Percentiles rank a stretch among this genome's conserved stretches.
These are phyloP conservation scores for Porcisia hertigi DNA, from an alignment of 208 protist species.

Conservation along the genomic window DNA sequence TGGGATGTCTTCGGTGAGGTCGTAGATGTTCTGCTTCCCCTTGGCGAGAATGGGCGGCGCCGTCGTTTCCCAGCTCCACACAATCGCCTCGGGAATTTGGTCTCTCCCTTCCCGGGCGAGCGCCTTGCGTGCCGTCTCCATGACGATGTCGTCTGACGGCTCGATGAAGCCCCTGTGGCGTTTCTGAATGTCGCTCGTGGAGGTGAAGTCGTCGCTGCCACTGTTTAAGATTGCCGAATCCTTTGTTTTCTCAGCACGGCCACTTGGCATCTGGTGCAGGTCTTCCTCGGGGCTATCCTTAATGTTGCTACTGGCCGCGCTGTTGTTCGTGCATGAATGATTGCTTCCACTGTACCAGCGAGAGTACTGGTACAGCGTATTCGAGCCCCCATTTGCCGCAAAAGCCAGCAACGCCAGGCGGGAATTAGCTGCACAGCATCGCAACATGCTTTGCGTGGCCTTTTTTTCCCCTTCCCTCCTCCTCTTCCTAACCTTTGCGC, in stretches of 20 bases:
- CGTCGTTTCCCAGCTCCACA: slow-evolving; percentile 83
- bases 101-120: slow-evolving; percentile 76
- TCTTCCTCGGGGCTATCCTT: neutral
- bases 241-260: neutral
- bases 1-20: slow-evolving; percentile 88
- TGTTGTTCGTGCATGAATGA: neutral
- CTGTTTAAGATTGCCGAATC: neutral
- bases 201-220: neutral
- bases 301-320: neutral
- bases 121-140: slow-evolving; percentile 86
- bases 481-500: neutral
- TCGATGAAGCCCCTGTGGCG: slow-evolving; percentile 68
- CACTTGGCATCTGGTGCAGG: neutral
- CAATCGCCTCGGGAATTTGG: slow-evolving; percentile 62
- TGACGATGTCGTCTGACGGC: slow-evolving; percentile 83
- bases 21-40: slow-evolving; percentile 85
- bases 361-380: neutral
- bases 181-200: slow-evolving; percentile 28
- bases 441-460: slow-evolving; percentile 10
- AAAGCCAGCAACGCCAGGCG: slow-evolving; percentile 12
- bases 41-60: slow-evolving; percentile 69
- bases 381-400: neutral
- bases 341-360: slow-evolving; percentile 22
- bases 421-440: slow-evolving; percentile 16
- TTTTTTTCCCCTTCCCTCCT: neutral